Base-by-base conservation (phyloP, 2,329 filamentous ascomycete genomes). In the Monosporascus sp. region DNA sequence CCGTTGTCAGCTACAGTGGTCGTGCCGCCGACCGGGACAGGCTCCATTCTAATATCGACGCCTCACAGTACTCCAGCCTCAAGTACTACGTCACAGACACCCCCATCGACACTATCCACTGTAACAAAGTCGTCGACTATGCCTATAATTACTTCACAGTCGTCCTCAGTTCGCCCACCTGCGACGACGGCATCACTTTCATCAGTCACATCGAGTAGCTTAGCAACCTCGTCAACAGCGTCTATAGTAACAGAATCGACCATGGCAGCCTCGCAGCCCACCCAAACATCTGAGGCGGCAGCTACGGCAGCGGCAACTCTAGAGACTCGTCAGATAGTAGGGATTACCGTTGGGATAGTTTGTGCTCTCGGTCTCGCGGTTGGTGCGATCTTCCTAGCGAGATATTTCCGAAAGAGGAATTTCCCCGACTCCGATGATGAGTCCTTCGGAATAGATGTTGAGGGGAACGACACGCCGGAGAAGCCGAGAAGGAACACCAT, bases 1-100 rank as follows among this genome's bases (percentile, higher is more conserved):
- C 78, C 78, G 22, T 76, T 87, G 49, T 80, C 80, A 27, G 83
- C 82, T 22, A 85, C 83, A 0, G 62, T 85, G 26, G 65, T 80
- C 26, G 54, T 75, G 11, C 65, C 69, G 16, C 66, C 65, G n/a
- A 66, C 71, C 16, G 69, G 50, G 20, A 49, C 59, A 48, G 56
- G 52, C 7, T 56, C 61, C 50, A 46, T 61, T 52, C 38, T 63
- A 47, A 50, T 55, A 27, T 48, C 57, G 17, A 38, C 58, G 17
- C 52, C 53, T 40, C 31, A 50, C 7, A 54, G 54, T 46, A 47
- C n/a, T 31, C 19, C 56, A 7, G 45, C 41, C 24, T 16, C 46
- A 41, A 47, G 34, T 59, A 54, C 24, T 26, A 53, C 50, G 22
- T 51, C 37, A 38, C 40, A 45, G 6, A n/a, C 48, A 37, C 50